Evolutionary conservation across 495 filamentous ascomycete species (phyloP).

Genomic region (Durotheca rogersii): DNA sequence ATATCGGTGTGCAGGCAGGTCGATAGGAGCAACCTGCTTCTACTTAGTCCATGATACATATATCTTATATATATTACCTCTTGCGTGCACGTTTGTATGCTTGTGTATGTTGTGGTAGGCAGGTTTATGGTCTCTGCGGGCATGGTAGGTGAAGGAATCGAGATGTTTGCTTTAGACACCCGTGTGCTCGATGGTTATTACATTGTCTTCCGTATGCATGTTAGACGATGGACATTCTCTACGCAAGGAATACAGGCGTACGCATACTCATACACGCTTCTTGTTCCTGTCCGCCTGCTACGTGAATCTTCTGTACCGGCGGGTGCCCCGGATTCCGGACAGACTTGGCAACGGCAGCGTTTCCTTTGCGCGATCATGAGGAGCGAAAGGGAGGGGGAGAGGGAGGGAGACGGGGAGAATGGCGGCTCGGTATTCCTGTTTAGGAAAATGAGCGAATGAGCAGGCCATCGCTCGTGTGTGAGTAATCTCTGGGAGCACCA

Average conservation of each 20-base stretch:
- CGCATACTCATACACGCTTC: no score
- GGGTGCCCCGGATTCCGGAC: constrained; percentile 19
- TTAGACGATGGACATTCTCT: no score
- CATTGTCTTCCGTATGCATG: no score
- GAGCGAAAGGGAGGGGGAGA: constrained; percentile 21
- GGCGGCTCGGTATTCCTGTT: constrained; percentile 32
- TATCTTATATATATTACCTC: background rate
- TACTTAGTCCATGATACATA: no score
- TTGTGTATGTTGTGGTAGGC: background rate
- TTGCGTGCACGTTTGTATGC: background rate
- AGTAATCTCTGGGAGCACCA: no score
- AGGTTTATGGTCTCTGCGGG: no score
- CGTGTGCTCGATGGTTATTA: no score
- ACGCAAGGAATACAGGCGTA: no score
- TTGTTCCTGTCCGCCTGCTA: constrained; percentile 13
- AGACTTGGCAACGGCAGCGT: constrained; percentile 18
- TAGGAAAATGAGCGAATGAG: constrained; percentile 15
- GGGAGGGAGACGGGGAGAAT: no score
- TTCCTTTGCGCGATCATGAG: constrained; percentile 29
- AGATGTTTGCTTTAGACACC: no score
- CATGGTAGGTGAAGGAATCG: no score
- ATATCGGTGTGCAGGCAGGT: background rate
- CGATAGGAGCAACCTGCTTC: no score
- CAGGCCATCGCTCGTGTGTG: constrained; percentile 4
- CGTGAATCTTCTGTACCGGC: constrained; percentile 1